phyloP scores from a whole-genome alignment of 805 yeast genomes.

The Saturnispora sanitii region DNA sequence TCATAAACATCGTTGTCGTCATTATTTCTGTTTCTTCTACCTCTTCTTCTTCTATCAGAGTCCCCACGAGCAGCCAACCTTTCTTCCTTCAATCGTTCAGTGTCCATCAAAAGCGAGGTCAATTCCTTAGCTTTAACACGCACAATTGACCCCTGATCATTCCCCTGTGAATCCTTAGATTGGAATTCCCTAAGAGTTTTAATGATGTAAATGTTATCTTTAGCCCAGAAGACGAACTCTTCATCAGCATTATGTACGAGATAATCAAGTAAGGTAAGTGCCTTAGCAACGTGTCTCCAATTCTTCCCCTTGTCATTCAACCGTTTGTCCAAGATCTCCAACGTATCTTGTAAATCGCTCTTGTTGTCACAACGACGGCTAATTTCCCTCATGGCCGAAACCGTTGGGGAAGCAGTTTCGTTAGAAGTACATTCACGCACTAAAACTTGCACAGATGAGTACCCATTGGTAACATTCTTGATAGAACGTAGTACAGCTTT shows the following conservation, averaged over 20 bases:
- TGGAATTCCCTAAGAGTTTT: slow-evolving; percentile 88
- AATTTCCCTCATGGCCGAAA: slow-evolving; percentile 73
- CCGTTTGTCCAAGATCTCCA: slow-evolving; percentile 91
- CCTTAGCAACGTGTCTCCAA: slow-evolving; percentile 94
- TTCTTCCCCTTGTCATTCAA: slow-evolving; percentile 93
- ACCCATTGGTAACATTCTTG: slow-evolving; percentile 85
- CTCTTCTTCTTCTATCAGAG: slow-evolving; percentile 20
- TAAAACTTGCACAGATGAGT: slow-evolving; percentile 72
- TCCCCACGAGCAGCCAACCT: slow-evolving; percentile 36
- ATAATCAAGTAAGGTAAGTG: slow-evolving; percentile 81
- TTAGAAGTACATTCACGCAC: slow-evolving; percentile 91
- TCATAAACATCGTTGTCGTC: slow-evolving; percentile 43
- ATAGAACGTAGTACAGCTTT: slow-evolving; percentile 58
- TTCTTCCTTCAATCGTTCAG: slow-evolving; percentile 67
- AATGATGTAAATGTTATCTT: slow-evolving; percentile 76
- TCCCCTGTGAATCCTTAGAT: slow-evolving; percentile 63
- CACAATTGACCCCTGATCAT: slow-evolving; percentile 81
- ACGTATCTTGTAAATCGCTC: slow-evolving; percentile 73
- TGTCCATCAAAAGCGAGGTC: slow-evolving; percentile 69
- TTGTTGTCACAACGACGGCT: slow-evolving; percentile 61
- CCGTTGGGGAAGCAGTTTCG: slow-evolving; percentile 76
- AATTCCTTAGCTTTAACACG: slow-evolving; percentile 87
- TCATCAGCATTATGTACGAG: slow-evolving; percentile 80
- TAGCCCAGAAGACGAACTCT: slow-evolving; percentile 84
- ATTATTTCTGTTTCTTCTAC: slow-evolving; percentile 21